Evolutionary conservation across 352 stramenopile species (phyloP), one percentile per base, ranked within the genome.

Genomic region (Halophytophthora batemanensis): DNA sequence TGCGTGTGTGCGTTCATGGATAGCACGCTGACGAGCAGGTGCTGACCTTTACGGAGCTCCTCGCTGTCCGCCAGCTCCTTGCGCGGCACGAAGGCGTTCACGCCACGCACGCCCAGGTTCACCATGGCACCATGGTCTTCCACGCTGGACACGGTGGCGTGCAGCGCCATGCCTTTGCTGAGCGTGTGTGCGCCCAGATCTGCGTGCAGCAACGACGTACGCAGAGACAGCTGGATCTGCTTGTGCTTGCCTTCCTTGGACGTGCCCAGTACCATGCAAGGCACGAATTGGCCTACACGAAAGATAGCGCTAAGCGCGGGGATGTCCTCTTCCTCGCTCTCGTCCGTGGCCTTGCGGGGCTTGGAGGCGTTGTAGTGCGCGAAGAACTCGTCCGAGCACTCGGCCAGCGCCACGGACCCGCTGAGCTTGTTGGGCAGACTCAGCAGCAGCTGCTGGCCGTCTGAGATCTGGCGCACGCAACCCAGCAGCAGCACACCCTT

Each of bases 61-160:
- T 68, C 45, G 0, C 47, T 58, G 2, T 52, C 42, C 22, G 77
- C 62, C 35, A 97, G 74, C 36, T 93, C 75, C 44, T 82, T 93
- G 60, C 59, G 69, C 4, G 83, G 82, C 31, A 90, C 78, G 51
- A 96, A 96, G 25, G 64, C 77, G 40, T 74, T 85, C 43, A 87
- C 71, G 8, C 72, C 90, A 46, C 74, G 78, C 38, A 96, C 74
- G 28, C 88, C 88, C 7, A 98, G 36, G 73, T 97, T 96, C 37
- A 98, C 64, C 19, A 98, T 82, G 28, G 88, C 93, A 44, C 95
- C 95, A 67, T 98, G 93, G 74, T 98, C 93, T 68, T 98, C 92
- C 1, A 98, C 62, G 2, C 80, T 96, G 19, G 76, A 52, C 39
- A 98, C 84, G 18, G 81, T 89, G 45, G 90, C 94, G 44, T 93